Evolutionary conservation across 345 rosid genomes (phyloP).

Genomic region (Gossypium thurberi): DNA sequence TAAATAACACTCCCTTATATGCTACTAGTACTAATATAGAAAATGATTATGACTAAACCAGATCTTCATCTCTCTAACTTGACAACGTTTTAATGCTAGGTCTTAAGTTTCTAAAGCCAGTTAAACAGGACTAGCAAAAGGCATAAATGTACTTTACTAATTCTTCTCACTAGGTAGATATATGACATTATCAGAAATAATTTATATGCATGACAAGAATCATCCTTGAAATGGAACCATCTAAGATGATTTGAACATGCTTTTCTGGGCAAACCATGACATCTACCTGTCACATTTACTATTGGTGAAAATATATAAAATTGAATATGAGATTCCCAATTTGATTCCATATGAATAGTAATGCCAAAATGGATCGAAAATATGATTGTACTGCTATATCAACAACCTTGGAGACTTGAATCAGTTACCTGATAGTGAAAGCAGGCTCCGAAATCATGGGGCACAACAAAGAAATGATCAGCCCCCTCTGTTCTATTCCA

Average conservation of each 20-base stretch:
- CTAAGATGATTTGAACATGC: not conserved
- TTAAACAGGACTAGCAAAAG: not conserved
- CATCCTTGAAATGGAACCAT: not conserved
- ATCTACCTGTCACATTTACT: not conserved
- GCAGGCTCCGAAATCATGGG: slow-evolving; percentile 98
- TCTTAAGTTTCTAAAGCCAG: not conserved
- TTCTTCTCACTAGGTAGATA: not conserved
- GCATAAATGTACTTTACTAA: not conserved
- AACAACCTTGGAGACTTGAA: not conserved
- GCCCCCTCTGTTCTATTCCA: slow-evolving; percentile 98
- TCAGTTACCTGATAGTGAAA: slow-evolving; percentile 79
- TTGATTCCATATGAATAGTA: not conserved
- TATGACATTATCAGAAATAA: not conserved
- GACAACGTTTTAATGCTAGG: not conserved
- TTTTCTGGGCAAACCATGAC: not conserved
- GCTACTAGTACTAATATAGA: not conserved
- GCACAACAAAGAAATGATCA: slow-evolving; percentile 91
- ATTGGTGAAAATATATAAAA: not conserved
- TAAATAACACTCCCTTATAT: not conserved
- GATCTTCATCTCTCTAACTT: not conserved
- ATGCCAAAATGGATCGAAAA: not conserved
- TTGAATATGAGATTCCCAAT: not conserved
- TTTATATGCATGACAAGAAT: not conserved
- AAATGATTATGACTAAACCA: not conserved
- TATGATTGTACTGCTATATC: not conserved